These are phyloP conservation scores for Pyrrhoderma noxium DNA, from an alignment of 1,284 basidiomycete genomes.

Conservation along the genomic window DNA sequence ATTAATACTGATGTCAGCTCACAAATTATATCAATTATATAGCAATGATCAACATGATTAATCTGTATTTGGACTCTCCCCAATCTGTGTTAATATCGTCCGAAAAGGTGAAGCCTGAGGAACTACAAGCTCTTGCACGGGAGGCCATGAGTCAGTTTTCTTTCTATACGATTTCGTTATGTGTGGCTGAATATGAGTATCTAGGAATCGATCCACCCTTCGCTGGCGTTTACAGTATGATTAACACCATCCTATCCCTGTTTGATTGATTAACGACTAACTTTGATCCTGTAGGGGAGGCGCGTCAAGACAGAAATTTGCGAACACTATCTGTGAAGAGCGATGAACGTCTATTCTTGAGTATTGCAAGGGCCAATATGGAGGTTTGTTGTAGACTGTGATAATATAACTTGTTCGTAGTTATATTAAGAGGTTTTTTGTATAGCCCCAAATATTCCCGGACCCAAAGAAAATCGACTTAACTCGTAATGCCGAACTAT, in stretches of 20 bases:
- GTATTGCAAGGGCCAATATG: conserved; percentile 47
- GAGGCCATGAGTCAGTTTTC: conserved; percentile 46
- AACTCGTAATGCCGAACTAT: conserved; percentile 39
- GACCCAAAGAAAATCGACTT: conserved; percentile 42
- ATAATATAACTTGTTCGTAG: too few relatives aligned
- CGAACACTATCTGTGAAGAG: conserved; percentile 37
- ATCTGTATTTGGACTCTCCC: conserved; percentile 50
- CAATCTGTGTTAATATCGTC: conserved; percentile 22
- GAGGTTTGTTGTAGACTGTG: conserved; percentile 38
- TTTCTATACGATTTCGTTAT: neutral
- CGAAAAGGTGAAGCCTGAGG: conserved; percentile 30
- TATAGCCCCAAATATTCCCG: conserved; percentile 39
- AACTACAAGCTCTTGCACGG: conserved; percentile 43
- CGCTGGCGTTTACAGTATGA: conserved; percentile 43
- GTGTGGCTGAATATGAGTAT: conserved; percentile 5
- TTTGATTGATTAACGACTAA: neutral
- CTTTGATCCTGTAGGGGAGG: conserved; percentile 32
- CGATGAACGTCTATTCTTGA: conserved; percentile 49
- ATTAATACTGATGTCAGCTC: neutral
- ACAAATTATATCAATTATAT: conserved; percentile 28
- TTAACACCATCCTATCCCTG: too few relatives aligned
- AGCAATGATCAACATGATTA: conserved; percentile 46
- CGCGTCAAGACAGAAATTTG: conserved; percentile 36
- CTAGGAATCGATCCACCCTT: conserved; percentile 46
- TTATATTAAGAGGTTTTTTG: neutral